These are phyloP conservation scores for Thraustochytrium sp. DNA, from an alignment of 352 stramenopile species.

Conservation along the genomic window DNA sequence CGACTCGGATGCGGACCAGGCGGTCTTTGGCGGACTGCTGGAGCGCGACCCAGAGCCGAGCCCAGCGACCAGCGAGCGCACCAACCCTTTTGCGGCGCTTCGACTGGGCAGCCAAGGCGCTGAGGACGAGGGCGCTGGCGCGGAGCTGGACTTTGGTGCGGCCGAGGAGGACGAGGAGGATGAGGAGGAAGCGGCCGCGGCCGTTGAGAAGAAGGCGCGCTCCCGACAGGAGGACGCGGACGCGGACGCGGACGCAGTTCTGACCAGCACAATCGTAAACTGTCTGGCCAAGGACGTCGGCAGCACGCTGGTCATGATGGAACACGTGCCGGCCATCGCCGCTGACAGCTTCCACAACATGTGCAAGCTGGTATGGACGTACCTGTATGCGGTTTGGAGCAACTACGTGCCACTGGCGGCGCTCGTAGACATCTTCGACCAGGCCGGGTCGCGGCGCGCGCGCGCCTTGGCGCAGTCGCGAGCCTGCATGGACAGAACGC, in stretches of 20 bases:
- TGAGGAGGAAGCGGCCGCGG: too few species aligned
- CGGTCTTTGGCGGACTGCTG: not conserved
- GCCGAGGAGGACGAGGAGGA: too few species aligned
- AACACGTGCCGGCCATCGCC: constrained; percentile 33
- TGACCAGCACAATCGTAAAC: constrained; percentile 52
- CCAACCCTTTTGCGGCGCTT: not conserved
- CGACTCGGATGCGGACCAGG: not conserved
- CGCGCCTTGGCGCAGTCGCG: not conserved
- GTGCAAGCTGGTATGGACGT: constrained; percentile 49
- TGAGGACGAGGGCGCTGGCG: too few species aligned
- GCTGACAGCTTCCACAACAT: constrained; percentile 46
- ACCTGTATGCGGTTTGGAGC: constrained; percentile 52
- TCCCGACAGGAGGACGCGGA: not conserved
- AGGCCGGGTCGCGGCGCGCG: not conserved
- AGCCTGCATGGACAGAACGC: not conserved
- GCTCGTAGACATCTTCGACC: not conserved
- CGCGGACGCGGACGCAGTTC: constrained; percentile 34
- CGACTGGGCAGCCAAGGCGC: too few species aligned
- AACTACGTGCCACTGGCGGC: constrained; percentile 41
- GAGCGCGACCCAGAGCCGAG: not conserved
- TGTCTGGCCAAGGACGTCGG: constrained; percentile 49
- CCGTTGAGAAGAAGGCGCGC: too few species aligned
- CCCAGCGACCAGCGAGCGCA: not conserved
- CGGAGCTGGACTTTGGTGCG: too few species aligned
- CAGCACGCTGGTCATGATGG: constrained; percentile 52